Conservation (phyloP, 495 filamentous ascomycete species). For the Talaromyces stipitatus region DNA sequence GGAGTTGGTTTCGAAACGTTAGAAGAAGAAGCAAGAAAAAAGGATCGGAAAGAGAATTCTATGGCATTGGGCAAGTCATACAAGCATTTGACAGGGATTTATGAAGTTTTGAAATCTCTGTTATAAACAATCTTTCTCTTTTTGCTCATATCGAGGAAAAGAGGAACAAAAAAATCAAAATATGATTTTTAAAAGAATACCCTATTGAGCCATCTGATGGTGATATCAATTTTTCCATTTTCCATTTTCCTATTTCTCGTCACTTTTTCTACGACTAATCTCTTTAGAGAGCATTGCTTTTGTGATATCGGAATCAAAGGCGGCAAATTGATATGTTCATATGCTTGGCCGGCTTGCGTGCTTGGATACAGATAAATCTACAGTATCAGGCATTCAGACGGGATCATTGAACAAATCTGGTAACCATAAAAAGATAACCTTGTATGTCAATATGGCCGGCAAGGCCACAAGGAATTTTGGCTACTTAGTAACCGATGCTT, state of each 20-base stretch:
- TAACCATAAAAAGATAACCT: no score
- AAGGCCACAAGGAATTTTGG: no score
- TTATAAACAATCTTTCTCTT: background rate
- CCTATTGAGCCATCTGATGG: background rate
- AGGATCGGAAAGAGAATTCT: background rate
- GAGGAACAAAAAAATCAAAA: constrained; percentile 3
- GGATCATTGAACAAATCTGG: no score
- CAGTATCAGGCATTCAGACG: no score
- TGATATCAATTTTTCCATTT: background rate
- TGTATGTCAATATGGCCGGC: no score
- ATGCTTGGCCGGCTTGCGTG: no score
- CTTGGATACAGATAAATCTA: no score
- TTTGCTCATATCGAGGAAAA: background rate
- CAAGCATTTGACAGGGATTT: background rate
- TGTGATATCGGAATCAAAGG: no score
- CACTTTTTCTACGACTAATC: no score
- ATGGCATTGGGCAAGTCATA: background rate
- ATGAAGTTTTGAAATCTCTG: background rate
- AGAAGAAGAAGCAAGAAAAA: background rate
- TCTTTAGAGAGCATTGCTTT: no score
- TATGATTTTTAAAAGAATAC: constrained; percentile 1
- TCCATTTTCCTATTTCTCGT: background rate
- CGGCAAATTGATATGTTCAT: no score
- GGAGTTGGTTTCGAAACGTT: background rate
- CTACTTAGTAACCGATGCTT: no score